Conservation (phyloP, 106 monocot genomes). For the Agapanthus africanus region DNA sequence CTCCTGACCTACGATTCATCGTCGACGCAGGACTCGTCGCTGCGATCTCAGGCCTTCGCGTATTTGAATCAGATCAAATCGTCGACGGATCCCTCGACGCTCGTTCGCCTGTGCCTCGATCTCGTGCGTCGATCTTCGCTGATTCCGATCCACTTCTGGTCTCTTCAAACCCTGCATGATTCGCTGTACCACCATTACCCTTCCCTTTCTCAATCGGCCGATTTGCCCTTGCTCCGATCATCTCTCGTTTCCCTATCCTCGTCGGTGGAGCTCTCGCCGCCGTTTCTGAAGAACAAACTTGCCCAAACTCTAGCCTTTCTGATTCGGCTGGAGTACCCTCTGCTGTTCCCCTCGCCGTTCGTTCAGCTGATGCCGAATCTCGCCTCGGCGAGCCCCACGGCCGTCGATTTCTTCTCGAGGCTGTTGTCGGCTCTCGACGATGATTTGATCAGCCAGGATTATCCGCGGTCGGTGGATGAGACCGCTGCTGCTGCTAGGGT, state of each 20-base stretch:
- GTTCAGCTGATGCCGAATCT: slow-evolving; percentile 33
- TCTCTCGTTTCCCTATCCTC: slow-evolving; percentile 33
- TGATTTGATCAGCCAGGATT: slow-evolving; percentile 76
- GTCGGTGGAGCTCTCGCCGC: slow-evolving; percentile 27
- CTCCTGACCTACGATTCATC: slow-evolving; percentile 48
- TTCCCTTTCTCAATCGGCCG: slow-evolving; percentile 11
- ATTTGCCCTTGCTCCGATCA: slow-evolving; percentile 24
- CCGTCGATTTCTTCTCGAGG: slow-evolving; percentile 59
- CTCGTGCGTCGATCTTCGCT: slow-evolving; percentile 39
- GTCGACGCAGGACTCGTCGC: slow-evolving; percentile 27
- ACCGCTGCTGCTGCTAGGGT: slow-evolving; percentile 39
- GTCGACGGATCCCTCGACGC: slow-evolving; percentile 23
- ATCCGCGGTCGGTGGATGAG: slow-evolving; percentile 56
- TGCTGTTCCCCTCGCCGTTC: slow-evolving; percentile 45
- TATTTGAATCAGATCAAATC: slow-evolving; percentile 37
- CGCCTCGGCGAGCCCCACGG: slow-evolving; percentile 10
- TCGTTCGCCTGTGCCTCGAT: slow-evolving; percentile 67
- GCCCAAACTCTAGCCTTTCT: slow-evolving; percentile 67
- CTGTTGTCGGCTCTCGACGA: slow-evolving; percentile 60
- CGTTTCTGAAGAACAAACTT: slow-evolving; percentile 86
- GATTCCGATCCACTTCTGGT: slow-evolving; percentile 75
- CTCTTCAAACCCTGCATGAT: slow-evolving; percentile 64
- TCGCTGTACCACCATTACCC: slow-evolving; percentile 33
- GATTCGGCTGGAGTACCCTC: slow-evolving; percentile 63
- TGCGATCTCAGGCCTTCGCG: slow-evolving; percentile 56